Evolutionary conservation across 352 stramenopile species (phyloP).

Genomic region (Globisporangium abappressorium): DNA sequence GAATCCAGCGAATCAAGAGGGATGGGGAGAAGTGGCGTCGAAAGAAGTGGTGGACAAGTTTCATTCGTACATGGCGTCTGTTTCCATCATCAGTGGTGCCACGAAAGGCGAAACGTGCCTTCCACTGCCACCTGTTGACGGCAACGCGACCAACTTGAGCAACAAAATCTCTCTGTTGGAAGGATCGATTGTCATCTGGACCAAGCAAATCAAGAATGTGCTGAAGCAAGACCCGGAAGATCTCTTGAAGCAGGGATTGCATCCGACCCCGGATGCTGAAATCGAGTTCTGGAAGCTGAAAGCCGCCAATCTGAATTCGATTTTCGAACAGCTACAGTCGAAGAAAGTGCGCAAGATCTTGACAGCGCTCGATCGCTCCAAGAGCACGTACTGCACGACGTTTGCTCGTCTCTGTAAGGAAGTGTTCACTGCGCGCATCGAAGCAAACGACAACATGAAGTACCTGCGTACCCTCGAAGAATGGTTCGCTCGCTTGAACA

Average conservation of each 20-base stretch:
- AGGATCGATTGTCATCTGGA: slow-evolving; percentile 98
- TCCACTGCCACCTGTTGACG: slow-evolving; percentile 91
- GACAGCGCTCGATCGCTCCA: slow-evolving; percentile 91
- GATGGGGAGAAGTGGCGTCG: slow-evolving; percentile 95
- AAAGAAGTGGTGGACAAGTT: slow-evolving; percentile 97
- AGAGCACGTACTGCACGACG: slow-evolving; percentile 96
- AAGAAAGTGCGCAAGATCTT: slow-evolving; percentile 95
- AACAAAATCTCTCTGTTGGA: slow-evolving; percentile 97
- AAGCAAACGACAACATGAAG: slow-evolving; percentile 99
- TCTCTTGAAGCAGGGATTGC: slow-evolving; percentile 93
- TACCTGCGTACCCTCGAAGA: slow-evolving; percentile 95
- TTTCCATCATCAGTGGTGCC: slow-evolving; percentile 95
- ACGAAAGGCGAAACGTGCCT: slow-evolving; percentile 97
- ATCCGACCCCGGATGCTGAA: slow-evolving; percentile 97
- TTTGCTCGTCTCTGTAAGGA: slow-evolving; percentile 97
- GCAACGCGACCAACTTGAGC: slow-evolving; percentile 70
- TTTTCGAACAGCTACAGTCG: slow-evolving; percentile 93
- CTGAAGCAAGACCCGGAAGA: slow-evolving; percentile 97
- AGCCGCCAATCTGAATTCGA: slow-evolving; percentile 93
- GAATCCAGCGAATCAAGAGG: slow-evolving; percentile 94
- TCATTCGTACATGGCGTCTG: slow-evolving; percentile 95
- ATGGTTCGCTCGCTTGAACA: slow-evolving; percentile 96
- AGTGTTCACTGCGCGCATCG: slow-evolving; percentile 94
- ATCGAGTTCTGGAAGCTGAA: slow-evolving; percentile 99
- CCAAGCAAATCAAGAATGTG: slow-evolving; percentile 99